phyloP scores from a whole-genome alignment of 2,329 filamentous ascomycete species.

The Colletotrichum lindemuthianum region DNA sequence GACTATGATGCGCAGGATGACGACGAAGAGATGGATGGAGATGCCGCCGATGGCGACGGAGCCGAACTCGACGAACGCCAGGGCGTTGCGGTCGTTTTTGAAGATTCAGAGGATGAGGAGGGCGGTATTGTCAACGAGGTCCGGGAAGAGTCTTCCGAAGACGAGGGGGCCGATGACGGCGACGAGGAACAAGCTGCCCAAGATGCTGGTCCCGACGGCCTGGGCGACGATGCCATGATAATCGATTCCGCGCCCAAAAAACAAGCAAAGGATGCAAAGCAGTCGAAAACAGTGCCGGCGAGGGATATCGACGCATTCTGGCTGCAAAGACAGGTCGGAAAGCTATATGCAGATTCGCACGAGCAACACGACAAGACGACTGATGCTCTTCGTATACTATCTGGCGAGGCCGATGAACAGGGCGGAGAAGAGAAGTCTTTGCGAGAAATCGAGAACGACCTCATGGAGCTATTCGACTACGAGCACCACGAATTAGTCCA shows the following conservation, averaged over 20 bases:
- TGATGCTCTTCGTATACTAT: slow-evolving; percentile 83
- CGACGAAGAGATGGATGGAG: slow-evolving; percentile 85
- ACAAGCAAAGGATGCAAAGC: slow-evolving; percentile 57
- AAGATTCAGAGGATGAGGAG: slow-evolving; percentile 89
- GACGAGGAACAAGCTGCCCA: slow-evolving; percentile 68
- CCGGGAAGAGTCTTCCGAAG: slow-evolving; percentile 85
- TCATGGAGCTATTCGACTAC: slow-evolving; percentile 98
- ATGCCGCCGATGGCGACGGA: slow-evolving; percentile 69
- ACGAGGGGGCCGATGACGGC: slow-evolving; percentile 75
- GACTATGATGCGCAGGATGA: slow-evolving; percentile 98
- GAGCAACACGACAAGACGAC: slow-evolving; percentile 93
- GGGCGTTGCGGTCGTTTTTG: slow-evolving; percentile 97
- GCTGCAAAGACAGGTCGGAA: slow-evolving; percentile 92
- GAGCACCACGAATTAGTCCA: slow-evolving; percentile 94
- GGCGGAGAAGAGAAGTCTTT: slow-evolving; percentile 86
- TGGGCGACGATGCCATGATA: slow-evolving; percentile 78
- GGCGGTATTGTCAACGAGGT: slow-evolving; percentile 84
- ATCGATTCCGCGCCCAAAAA: slow-evolving; percentile 73
- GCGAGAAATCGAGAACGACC: slow-evolving; percentile 95
- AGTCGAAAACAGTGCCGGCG: slow-evolving; percentile 75
- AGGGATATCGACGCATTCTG: slow-evolving; percentile 97
- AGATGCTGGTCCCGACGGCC: slow-evolving; percentile 51
- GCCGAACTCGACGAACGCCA: slow-evolving; percentile 92
- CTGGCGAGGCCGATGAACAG: slow-evolving; percentile 74
- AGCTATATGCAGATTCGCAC: slow-evolving; percentile 89